Base-by-base conservation (phyloP, 305 asterid genomes). In the Rubia balearica region DNA sequence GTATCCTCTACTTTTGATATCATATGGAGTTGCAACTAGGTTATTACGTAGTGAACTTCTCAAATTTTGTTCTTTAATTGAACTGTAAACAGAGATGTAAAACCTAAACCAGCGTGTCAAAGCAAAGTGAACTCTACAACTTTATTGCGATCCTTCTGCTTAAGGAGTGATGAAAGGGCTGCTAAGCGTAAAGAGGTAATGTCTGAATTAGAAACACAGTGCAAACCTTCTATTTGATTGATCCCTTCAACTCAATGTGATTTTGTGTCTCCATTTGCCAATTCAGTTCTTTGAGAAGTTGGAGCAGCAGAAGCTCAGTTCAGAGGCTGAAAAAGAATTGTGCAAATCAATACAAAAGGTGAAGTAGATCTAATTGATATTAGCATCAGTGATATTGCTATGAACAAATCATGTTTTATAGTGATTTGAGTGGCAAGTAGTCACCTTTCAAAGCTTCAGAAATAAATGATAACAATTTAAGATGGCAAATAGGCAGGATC, bases 91-190 rank as follows among this genome's bases (percentile, higher is more conserved):
- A 90, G 98, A 74, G 75, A 75, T 72, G 73, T 81, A 70, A 77
- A 75, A 74, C 60, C 85, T 65, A 70, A 85, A 72, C 79, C 49
- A 76, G 30, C 73, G 60, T 64, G 69, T 65, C 81, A 79, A 71
- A 76, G 61, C 61, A 83, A 82, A 73, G 81, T 80, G 71, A 76
- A 80, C 73, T 64, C 79, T 71, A 71, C 86, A n/a, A 83, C 81
- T 46, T 78, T 78, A 46, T 72, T 84, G 65, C 75, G 84, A 68
- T 78, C 96, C 68, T 90, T 86, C 85, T 82, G 73, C 77, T 86
- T 93, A 76, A 89, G 81, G 85, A 89, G 96, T 74, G 96, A 90
- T 72, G 96, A 89, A 82, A 83, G 98, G 82, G 96, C 87, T 55
- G 87, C 83, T 77, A 93, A 88, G 73, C 86, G 91, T 48, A 89